Conservation (phyloP, 371 early-diverging fungal species). For the Mucor circinelloides region DNA sequence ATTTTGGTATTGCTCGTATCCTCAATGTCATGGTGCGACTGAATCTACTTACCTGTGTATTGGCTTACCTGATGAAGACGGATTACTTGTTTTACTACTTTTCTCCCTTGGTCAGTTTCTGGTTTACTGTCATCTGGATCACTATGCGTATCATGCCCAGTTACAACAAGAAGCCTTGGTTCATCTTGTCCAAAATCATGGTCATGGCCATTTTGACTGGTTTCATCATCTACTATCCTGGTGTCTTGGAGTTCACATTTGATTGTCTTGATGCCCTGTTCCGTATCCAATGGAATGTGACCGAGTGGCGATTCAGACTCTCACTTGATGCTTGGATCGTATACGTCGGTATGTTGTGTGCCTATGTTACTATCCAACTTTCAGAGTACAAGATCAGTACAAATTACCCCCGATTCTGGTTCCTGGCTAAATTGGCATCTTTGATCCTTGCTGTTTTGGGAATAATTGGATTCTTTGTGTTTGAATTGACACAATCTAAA, state of each 20-base stretch:
- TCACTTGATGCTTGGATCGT: conserved; percentile 64
- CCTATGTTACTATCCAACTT: conserved; percentile 48
- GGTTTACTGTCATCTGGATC: conserved; percentile 68
- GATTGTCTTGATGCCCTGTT: conserved; percentile 34
- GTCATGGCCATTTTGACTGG: conserved; percentile 41
- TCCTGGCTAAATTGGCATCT: conserved; percentile 23
- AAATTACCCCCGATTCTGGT: conserved; percentile 43
- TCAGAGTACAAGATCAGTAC: conserved; percentile 32
- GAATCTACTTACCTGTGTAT: conserved; percentile 67
- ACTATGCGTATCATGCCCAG: conserved; percentile 60
- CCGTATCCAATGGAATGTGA: conserved; percentile 58
- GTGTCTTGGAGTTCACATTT: conserved; percentile 48
- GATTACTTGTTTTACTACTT: conserved; percentile 77
- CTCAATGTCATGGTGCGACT: conserved; percentile 66
- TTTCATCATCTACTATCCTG: conserved; percentile 43
- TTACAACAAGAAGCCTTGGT: conserved; percentile 45
- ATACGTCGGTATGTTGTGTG: conserved; percentile 61
- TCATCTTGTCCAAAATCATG: conserved; percentile 55
- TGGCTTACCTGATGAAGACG: conserved; percentile 69
- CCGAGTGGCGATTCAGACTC: conserved; percentile 71
- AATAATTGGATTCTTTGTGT: conserved; percentile 50
- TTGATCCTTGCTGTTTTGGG: conserved; percentile 36
- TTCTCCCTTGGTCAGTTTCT: conserved; percentile 72
- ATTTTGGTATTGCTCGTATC: conserved; percentile 64
- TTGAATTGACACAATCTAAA: conserved; percentile 51